Base-by-base conservation (phyloP, 169 alveolate genomes). In the Cryptosporidium andersoni region DNA sequence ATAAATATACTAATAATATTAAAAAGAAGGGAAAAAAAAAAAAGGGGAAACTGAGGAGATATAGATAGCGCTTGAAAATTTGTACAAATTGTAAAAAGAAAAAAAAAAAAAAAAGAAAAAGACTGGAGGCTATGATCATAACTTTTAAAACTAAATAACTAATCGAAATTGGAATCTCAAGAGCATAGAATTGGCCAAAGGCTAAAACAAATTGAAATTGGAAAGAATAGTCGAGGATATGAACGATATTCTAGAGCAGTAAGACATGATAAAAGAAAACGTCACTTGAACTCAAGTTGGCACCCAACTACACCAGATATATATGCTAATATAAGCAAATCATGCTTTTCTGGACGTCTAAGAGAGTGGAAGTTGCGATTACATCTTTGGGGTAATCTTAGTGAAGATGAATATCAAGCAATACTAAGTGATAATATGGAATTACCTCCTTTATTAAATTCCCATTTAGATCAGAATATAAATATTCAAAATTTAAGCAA, bases 311-410 rank as follows among this genome's bases (percentile, higher is more conserved):
- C 85, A 1, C 85, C 85, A 8, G 85, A 74, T 42, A 52, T 60
- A 58, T 36, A 12, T 39, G 12, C 60, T 4, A 74, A 74, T 5
- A 47, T 55, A 74, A 74, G 85, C 51, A 74, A 60, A 25, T 74
- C 85, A 6, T 74, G 85, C 43, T 74, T 74, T 36, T 56, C 74
- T 25, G 85, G 85, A n/a, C 55, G 85, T 43, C 60, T 74, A 25
- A 74, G 36, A 25, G 74, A 74, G 51, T 74, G 85, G 85, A 74
- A 74, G 37, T 58, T 74, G 45, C 55, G 85, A 34, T 60, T 74
- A 9, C 85, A 74, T 74, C 68, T 74, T 34, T 74, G 85, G 85
- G 85, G 85, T 6, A 74, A 74, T 42, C 62, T 74, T 8, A 68
- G 60, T 43, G 85, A 74, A 47, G 34, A 36, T 58, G 68, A 56